Base-by-base conservation (phyloP, 2,329 filamentous ascomycete genomes). In the Hypomyces perniciosus region DNA sequence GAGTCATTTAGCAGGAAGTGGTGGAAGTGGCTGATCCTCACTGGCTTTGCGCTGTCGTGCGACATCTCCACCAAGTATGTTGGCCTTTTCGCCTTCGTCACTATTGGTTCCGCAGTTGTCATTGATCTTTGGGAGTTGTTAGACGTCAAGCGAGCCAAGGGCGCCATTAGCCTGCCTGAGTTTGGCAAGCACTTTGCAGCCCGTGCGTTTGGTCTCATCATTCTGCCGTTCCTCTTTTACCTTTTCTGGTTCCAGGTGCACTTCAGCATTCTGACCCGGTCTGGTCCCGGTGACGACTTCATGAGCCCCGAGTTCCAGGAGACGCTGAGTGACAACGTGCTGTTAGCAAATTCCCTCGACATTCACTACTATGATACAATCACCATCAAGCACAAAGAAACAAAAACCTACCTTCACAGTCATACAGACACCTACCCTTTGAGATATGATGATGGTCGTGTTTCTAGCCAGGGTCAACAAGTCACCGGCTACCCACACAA, bases 211-310 rank as follows among this genome's bases (percentile, higher is more conserved):
- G 91, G 88, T 10, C 77, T 99, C 50, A 89, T 97, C 61, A 68
- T 96, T 59, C 81, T 97, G 59, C 93, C 93, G 10, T 96, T 99
- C 77, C 77, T 97, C 64, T 95, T 99, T 72, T 99, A 99, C 71
- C 81, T 99, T 43, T 97, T 99, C 79, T 99, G 93, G 93, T 99
- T 99, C 84, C 93, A 99, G 78, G 91, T 99, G 30, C 93, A 99
- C 73, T 99, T 99, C 69, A 79, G 89, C 41, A 89, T 99, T 61
- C 79, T 99, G 56, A 86, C 75, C 58, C 81, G 85, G 54, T 97
- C 93, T 47, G 93, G 93, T 34, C 92, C 93, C 41, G 93, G 93
- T 48, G 93, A 99, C 65, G 92, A 97, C 64, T 99, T 99, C 73
- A 99, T 99, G 93, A 90, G 87, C 4, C 93, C 93, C 1, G 90